Percentiles rank a stretch among this genome's conserved stretches.
Conservation (phyloP, 129 eudicot species). For the Pseudognaphalium luteoalbum region DNA sequence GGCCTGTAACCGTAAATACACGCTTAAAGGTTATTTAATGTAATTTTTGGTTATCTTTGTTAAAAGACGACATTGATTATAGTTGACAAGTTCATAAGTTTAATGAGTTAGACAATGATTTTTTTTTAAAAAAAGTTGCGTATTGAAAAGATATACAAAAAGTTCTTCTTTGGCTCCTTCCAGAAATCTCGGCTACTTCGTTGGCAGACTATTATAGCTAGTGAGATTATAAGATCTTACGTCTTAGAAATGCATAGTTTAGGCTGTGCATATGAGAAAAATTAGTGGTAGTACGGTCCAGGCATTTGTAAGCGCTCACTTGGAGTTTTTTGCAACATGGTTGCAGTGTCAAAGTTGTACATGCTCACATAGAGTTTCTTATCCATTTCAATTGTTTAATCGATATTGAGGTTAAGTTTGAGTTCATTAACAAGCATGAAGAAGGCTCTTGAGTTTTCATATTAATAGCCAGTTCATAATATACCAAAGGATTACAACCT, state of each 20-base stretch:
- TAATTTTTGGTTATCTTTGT: conserved; percentile 3
- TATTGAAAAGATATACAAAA: too few relatives aligned
- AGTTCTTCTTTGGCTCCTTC: too few relatives aligned
- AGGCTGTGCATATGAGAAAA: neutral
- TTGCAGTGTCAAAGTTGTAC: neutral
- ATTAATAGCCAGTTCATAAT: neutral
- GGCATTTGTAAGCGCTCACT: too few relatives aligned
- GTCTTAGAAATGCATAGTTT: neutral
- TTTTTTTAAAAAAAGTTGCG: too few relatives aligned
- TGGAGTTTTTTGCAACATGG: neutral
- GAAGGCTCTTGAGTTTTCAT: neutral
- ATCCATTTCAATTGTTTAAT: neutral
- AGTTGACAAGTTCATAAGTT: too few relatives aligned
- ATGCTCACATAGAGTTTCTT: neutral
- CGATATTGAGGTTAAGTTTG: neutral
- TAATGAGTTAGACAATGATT: too few relatives aligned
- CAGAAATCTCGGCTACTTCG: too few relatives aligned
- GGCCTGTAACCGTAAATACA: too few relatives aligned
- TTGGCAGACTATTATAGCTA: neutral
- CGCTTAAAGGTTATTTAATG: too few relatives aligned
- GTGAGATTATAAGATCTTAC: neutral
- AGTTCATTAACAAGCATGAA: neutral
- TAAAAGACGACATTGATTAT: neutral
- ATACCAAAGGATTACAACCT: neutral
- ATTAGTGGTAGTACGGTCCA: neutral